Percentiles rank a stretch among this genome's conserved stretches.
Conservation (phyloP, 805 yeast species). For the Nakazawaea holstii region DNA sequence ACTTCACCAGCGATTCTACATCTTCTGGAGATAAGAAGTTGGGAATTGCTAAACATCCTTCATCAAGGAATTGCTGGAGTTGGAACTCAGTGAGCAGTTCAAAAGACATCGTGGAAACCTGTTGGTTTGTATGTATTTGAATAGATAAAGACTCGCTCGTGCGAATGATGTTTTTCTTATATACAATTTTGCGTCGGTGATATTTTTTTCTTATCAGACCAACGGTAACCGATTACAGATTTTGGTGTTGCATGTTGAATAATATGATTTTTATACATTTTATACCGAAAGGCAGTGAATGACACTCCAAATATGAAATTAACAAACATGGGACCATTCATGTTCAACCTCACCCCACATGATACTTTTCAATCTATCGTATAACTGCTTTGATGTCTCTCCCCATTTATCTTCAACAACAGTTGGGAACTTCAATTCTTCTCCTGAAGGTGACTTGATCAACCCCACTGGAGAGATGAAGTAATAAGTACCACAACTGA, state of each 20-base stretch:
- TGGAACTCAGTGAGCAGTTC: constrained; percentile 40
- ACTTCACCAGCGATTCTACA: constrained; percentile 32
- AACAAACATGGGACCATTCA: constrained; percentile 15
- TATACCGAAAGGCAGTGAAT: no score
- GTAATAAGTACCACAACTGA: constrained; percentile 51
- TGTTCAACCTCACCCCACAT: constrained; percentile 21
- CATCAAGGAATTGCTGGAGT: constrained; percentile 37
- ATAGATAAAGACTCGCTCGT: background rate
- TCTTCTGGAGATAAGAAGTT: constrained; percentile 43
- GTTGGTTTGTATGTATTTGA: background rate
- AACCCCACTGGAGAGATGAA: constrained; percentile 42
- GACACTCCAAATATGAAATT: no score
- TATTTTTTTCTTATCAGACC: no score
- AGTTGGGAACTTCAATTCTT: constrained; percentile 36
- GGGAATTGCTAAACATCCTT: constrained; percentile 61
- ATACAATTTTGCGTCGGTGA: background rate
- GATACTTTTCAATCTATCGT: constrained; percentile 17
- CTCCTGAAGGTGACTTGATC: constrained; percentile 36
- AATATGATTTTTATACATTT: no score
- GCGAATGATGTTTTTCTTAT: background rate
- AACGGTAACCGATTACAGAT: no score
- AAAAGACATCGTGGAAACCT: background rate
- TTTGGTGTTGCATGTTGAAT: no score
- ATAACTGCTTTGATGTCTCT: constrained; percentile 28
- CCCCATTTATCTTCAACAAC: constrained; percentile 33